Conservation (phyloP, 805 yeast species). For the Wickerhamomyces silvicola region DNA sequence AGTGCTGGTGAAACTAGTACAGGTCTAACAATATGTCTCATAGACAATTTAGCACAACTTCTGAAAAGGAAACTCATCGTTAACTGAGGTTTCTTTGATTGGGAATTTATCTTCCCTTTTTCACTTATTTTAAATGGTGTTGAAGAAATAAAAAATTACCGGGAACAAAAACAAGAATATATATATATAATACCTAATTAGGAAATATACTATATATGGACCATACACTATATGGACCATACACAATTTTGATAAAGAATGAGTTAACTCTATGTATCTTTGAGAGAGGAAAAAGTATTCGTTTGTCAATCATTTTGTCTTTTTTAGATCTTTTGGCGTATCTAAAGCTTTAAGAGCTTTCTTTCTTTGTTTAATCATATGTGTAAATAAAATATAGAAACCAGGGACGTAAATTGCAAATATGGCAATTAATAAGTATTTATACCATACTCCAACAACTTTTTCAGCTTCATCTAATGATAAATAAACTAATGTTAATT, state of each 20-base stretch:
- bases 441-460: constrained; percentile 43
- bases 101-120: background rate
- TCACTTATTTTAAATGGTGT: background rate
- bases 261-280: too few relatives aligned
- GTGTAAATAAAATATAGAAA: constrained; percentile 72
- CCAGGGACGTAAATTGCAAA: constrained; percentile 80
- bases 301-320: constrained; percentile 1
- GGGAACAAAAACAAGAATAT: background rate
- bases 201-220: background rate
- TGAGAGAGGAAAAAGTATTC: too few relatives aligned
- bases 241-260: too few relatives aligned
- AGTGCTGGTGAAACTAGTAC: background rate
- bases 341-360: constrained; percentile 53
- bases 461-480: constrained; percentile 65
- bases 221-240: too few relatives aligned
- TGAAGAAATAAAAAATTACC: too few relatives aligned
- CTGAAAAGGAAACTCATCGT: constrained; percentile 4
- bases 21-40: background rate
- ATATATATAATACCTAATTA: background rate
- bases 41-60: background rate
- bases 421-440: constrained; percentile 46
- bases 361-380: constrained; percentile 84
- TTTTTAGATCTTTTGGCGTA: constrained; percentile 2
- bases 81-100: too few relatives aligned
- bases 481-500: constrained; percentile 59